phyloP scores from a whole-genome alignment of 1,284 basidiomycete genomes.

The Stereum hirsutum region DNA sequence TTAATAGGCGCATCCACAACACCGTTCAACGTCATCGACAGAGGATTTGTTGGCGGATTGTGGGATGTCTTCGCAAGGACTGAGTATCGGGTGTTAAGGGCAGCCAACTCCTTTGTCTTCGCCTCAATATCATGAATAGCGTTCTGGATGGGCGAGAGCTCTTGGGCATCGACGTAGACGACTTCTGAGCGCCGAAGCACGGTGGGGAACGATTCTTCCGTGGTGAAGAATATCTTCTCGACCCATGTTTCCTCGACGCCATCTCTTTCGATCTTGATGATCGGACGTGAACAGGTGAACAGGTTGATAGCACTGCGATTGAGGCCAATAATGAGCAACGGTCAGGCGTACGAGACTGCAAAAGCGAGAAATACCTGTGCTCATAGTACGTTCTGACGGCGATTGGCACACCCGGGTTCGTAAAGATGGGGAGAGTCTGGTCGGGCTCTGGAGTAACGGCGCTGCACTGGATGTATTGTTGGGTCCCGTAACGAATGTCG shows the following conservation, averaged over 20 bases:
- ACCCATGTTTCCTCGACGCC: constrained; percentile 76
- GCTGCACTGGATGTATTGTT: constrained; percentile 85
- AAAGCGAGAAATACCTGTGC: constrained; percentile 48
- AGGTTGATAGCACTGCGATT: constrained; percentile 61
- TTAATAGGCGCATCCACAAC: constrained; percentile 80
- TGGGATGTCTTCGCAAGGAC: constrained; percentile 71
- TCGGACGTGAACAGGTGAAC: constrained; percentile 74
- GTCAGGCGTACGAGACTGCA: constrained; percentile 9
- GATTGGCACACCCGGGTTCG: constrained; percentile 76
- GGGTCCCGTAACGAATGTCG: constrained; percentile 72
- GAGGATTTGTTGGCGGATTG: constrained; percentile 68
- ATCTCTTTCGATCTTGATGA: constrained; percentile 51
- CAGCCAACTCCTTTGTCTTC: constrained; percentile 69
- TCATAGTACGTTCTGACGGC: constrained; percentile 84
- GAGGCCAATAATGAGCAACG: constrained; percentile 3
- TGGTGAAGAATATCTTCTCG: constrained; percentile 82
- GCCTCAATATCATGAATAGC: constrained; percentile 76
- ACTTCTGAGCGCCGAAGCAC: constrained; percentile 89
- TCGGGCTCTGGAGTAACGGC: constrained; percentile 84
- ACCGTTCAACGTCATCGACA: constrained; percentile 84
- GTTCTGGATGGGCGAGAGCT: constrained; percentile 83
- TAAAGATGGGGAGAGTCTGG: constrained; percentile 71
- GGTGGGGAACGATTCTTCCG: constrained; percentile 88
- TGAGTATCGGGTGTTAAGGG: constrained; percentile 64
- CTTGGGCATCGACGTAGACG: constrained; percentile 61